phyloP scores from a whole-genome alignment of 108 stramenopile genomes.

The Cyclotella choctawhatcheeana region DNA sequence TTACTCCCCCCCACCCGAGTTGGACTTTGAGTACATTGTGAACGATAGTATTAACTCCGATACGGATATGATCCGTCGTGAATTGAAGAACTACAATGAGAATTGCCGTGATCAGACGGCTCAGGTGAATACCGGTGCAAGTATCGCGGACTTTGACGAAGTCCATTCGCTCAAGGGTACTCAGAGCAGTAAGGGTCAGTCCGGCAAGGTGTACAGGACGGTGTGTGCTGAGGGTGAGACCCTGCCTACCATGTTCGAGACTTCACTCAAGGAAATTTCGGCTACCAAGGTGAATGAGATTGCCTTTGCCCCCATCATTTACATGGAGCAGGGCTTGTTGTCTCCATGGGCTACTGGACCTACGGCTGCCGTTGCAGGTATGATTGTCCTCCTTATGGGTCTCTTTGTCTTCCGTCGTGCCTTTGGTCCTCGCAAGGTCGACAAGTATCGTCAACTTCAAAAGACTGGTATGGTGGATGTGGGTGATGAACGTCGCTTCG shows the following conservation, averaged over 20 bases:
- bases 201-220: constrained; percentile 15
- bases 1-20: constrained; percentile 31
- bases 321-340: not conserved
- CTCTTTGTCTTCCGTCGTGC: constrained; percentile 33
- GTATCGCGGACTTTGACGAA: too few species aligned
- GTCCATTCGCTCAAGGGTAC: too few species aligned
- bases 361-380: constrained; percentile 14
- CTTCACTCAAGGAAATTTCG: constrained; percentile 25
- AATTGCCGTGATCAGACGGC: constrained; percentile 34
- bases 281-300: constrained; percentile 22
- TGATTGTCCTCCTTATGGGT: constrained; percentile 25
- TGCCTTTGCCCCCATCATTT: not conserved
- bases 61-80: constrained; percentile 25
- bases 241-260: constrained; percentile 31
- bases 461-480: constrained; percentile 10
- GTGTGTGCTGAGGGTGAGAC: constrained; percentile 11
- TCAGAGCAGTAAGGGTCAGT: too few species aligned
- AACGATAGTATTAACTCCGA: constrained; percentile 36
- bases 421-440: constrained; percentile 26
- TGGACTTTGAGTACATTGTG: constrained; percentile 40
- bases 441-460: constrained; percentile 3
- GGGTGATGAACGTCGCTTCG: constrained; percentile 8
- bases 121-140: not conserved
- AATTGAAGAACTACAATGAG: constrained; percentile 24
- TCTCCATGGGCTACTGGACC: constrained; percentile 32